Percentiles rank a stretch among this genome's conserved stretches.
Conservation (phyloP, 106 monocot species). For the Cymbidium sinense region DNA sequence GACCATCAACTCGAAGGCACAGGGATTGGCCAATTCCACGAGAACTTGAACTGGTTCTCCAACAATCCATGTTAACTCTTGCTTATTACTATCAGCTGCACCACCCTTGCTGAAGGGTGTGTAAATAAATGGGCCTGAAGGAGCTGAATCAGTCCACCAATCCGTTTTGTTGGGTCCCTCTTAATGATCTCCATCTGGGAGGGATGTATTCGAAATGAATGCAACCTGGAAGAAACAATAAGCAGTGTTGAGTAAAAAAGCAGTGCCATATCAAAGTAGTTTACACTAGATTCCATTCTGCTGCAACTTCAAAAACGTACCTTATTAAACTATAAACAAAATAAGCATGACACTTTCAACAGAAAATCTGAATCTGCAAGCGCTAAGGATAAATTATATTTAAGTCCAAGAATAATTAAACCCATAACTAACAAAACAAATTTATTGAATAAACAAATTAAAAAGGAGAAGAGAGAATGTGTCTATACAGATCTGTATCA, state of each 20-base stretch:
- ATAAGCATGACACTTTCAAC: background rate
- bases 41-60: slow-evolving; percentile 95
- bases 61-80: slow-evolving; percentile 83
- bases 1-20: slow-evolving; percentile 78
- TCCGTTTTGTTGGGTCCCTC: slow-evolving; percentile 79
- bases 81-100: slow-evolving; percentile 38
- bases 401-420: background rate
- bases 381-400: background rate
- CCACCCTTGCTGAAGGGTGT: slow-evolving; percentile 88
- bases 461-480: background rate
- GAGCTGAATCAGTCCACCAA: slow-evolving; percentile 93
- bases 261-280: background rate
- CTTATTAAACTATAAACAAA: background rate
- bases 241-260: background rate
- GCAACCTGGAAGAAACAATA: slow-evolving; percentile 45
- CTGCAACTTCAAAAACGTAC: background rate
- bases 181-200: slow-evolving; percentile 89
- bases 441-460: background rate
- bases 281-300: background rate
- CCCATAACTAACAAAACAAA: background rate
- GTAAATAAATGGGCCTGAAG: slow-evolving; percentile 98
- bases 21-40: slow-evolving; percentile 96
- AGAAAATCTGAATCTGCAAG: background rate
- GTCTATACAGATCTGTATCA: background rate
- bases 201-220: slow-evolving; percentile 79